These are phyloP conservation scores for Cajanus cajan DNA, from an alignment of 306 rosid species.

Conservation along the genomic window DNA sequence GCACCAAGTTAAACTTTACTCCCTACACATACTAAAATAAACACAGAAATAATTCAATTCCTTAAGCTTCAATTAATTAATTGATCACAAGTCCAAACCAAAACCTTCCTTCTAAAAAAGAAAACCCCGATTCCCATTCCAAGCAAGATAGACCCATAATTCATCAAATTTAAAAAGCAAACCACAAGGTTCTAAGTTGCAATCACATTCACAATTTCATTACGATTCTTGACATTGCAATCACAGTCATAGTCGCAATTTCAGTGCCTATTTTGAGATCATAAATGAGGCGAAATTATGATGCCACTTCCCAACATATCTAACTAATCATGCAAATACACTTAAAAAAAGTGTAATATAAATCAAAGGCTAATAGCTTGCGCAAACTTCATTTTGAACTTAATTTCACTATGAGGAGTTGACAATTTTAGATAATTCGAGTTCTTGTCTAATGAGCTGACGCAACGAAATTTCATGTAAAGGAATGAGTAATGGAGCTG, in stretches of 20 bases:
- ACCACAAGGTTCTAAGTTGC: background rate
- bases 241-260: no score
- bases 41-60: background rate
- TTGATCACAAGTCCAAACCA: background rate
- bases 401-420: no score
- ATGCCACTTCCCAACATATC: no score
- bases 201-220: background rate
- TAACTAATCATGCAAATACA: no score
- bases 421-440: background rate
- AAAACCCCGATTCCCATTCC: background rate
- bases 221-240: no score
- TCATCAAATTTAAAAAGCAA: constrained; percentile 23
- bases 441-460: background rate
- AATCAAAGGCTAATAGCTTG: no score
- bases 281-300: no score
- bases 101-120: background rate
- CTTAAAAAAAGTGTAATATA: no score
- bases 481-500: background rate
- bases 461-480: background rate
- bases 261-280: no score
- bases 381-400: no score
- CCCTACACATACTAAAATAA: background rate
- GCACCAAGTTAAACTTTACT: background rate
- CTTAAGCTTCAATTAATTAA: background rate
- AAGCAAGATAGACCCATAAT: background rate